phyloP scores from a whole-genome alignment of 768 basidiomycete species.

The Rhizopogon vinicolor region DNA sequence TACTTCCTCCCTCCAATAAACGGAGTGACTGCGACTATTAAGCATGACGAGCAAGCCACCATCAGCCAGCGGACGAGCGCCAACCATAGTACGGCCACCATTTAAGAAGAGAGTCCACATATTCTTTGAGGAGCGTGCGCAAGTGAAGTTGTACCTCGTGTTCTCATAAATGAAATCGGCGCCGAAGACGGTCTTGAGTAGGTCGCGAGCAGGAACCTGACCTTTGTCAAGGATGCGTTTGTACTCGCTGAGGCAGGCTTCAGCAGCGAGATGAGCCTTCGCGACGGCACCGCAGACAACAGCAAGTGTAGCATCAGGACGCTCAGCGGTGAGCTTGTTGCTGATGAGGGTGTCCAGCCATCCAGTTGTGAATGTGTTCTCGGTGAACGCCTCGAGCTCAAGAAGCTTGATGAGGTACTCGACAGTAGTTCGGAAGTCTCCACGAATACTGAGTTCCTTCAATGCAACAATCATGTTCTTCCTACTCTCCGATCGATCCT shows the following conservation, averaged over 20 bases:
- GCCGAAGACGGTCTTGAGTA: conserved; percentile 93
- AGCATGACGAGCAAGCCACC: conserved; percentile 90
- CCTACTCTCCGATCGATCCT: conserved; percentile 89
- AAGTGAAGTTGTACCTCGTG: conserved; percentile 92
- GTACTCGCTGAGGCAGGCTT: conserved; percentile 90
- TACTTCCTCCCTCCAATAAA: conserved; percentile 98
- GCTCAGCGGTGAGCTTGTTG: conserved; percentile 94
- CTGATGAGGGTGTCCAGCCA: conserved; percentile 98
- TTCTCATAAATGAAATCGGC: conserved; percentile 98
- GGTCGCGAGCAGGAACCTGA: conserved; percentile 92
- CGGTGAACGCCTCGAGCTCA: conserved; percentile 92
- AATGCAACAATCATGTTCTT: conserved; percentile 99
- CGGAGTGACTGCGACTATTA: conserved; percentile 92
- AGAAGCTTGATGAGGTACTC: conserved; percentile 98
- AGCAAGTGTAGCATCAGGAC: conserved; percentile 88
- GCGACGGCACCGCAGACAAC: conserved; percentile 96
- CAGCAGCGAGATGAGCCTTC: conserved; percentile 88
- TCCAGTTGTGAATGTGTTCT: conserved; percentile 97
- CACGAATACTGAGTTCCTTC: conserved; percentile 97
- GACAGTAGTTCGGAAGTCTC: conserved; percentile 97
- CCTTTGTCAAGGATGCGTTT: conserved; percentile 96
- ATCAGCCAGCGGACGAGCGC: conserved; percentile 88
- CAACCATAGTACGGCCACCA: conserved; percentile 89
- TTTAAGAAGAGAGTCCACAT: conserved; percentile 96
- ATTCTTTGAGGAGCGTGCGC: conserved; percentile 82